These are phyloP conservation scores for Euphorbia pulcherrima DNA, from an alignment of 345 rosid species.

Conservation along the genomic window DNA sequence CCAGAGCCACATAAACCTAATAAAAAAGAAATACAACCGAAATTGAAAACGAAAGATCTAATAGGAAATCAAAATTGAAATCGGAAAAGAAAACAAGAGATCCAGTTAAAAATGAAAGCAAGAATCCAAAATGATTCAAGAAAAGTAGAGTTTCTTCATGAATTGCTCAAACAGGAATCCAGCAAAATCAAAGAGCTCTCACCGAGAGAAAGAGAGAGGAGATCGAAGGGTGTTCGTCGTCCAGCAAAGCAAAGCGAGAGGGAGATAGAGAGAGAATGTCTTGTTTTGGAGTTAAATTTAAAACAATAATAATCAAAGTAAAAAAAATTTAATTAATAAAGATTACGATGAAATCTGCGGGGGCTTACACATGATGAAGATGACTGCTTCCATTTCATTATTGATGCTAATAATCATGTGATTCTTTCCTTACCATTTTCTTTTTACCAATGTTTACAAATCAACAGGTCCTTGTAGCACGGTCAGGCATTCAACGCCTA, in stretches of 20 bases:
- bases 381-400: not conserved
- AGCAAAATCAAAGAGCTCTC: not conserved
- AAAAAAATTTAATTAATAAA: not conserved
- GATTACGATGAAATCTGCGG: not conserved
- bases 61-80: not conserved
- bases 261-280: not conserved
- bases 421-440: too few species aligned
- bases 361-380: slow-evolving; percentile 4
- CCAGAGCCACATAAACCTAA: not conserved
- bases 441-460: too few species aligned
- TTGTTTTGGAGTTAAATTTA: not conserved
- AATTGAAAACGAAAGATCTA: not conserved
- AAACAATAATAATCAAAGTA: not conserved
- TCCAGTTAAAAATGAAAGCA: not conserved
- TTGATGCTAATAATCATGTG: not conserved
- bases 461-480: too few species aligned
- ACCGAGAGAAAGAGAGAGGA: not conserved
- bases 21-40: not conserved
- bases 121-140: not conserved
- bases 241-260: not conserved
- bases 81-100: not conserved
- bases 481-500: too few species aligned
- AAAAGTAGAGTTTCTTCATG: not conserved
- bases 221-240: not conserved
- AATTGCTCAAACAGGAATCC: not conserved